Percentiles rank a stretch among this genome's conserved stretches.
phyloP scores from a whole-genome alignment of 148 eudicot genomes.

The Selenicereus undatus region DNA sequence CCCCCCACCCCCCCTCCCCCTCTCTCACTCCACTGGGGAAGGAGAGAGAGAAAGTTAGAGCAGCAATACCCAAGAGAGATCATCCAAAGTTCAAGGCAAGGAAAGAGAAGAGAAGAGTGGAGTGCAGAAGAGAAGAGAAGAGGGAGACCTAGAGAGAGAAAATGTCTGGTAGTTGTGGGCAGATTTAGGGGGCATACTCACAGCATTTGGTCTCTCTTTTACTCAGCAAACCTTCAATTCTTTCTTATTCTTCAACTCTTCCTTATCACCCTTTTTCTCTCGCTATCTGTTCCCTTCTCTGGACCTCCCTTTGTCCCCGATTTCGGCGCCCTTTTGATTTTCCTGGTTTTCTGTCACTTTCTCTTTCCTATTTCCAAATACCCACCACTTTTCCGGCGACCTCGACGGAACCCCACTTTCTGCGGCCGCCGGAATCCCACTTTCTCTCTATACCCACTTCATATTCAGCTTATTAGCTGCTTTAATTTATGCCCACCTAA shows the following conservation, averaged over 20 bases:
- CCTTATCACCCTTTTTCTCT: background rate
- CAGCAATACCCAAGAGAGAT: too few relatives aligned
- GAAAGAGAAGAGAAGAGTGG: background rate
- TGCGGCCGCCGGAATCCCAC: conserved; percentile 17
- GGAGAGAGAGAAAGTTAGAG: background rate
- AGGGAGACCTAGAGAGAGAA: conserved; percentile 24
- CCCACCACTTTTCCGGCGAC: conserved; percentile 32
- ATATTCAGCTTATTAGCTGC: background rate
- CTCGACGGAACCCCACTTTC: conserved; percentile 25
- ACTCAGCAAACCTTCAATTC: conserved; percentile 23
- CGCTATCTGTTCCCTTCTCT: background rate
- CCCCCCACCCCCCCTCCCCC: background rate
- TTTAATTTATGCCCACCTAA: background rate
- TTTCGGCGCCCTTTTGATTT: background rate
- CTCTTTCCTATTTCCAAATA: too few relatives aligned
- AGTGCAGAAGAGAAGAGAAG: background rate
- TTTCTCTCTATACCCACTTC: conserved; percentile 1
- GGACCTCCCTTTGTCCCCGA: conserved; percentile 3
- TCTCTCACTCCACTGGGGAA: background rate
- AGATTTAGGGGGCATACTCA: conserved; percentile 48
- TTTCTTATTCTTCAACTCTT: background rate
- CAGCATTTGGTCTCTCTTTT: conserved; percentile 59
- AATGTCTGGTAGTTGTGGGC: conserved; percentile 45
- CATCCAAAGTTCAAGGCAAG: background rate
- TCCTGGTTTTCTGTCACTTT: too few relatives aligned